Evolutionary conservation across 2,329 filamentous ascomycete genomes (phyloP).

Genomic region (Colletotrichum simmondsii): DNA sequence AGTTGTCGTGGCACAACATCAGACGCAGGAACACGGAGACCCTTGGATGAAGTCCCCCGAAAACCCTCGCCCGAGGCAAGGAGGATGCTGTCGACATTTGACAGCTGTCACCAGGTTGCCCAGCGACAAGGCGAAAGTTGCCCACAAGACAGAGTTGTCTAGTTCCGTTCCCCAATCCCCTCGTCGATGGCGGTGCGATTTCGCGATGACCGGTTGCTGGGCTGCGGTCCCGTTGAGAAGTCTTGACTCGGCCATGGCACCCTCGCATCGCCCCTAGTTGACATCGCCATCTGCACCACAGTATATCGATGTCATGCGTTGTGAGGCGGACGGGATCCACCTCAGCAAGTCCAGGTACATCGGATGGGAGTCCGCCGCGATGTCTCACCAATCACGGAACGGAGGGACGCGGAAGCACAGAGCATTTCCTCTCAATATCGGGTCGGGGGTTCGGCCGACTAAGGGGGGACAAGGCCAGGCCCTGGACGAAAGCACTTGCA

Average conservation of each 20-base stretch:
- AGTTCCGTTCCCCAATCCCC: background rate
- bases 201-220: background rate
- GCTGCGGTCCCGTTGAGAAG: background rate
- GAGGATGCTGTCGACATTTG: conserved; percentile 29
- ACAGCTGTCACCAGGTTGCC: conserved; percentile 31
- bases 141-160: background rate
- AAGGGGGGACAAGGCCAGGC: background rate
- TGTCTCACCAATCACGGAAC: conserved; percentile 28
- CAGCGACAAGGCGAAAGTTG: conserved; percentile 6
- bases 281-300: background rate
- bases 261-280: background rate
- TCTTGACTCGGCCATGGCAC: conserved; percentile 13
- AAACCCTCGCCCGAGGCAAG: conserved; percentile 15
- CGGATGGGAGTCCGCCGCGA: conserved; percentile 20
- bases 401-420: conserved; percentile 1
- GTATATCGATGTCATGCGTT: conserved; percentile 26
- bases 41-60: conserved; percentile 6
- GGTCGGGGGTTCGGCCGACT: conserved; percentile 19
- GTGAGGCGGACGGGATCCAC: conserved; percentile 17
- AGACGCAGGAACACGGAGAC: conserved; percentile 22
- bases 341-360: conserved; percentile 8
- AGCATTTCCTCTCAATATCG: conserved; percentile 2
- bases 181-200: conserved; percentile 12
- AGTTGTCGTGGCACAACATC: conserved; percentile 27
- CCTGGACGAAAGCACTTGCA: conserved; percentile 19